A percentile compares a stretch with the other conserved stretches of the same genome.
These are phyloP conservation scores for Alternaria sp. DNA, from an alignment of 2,329 filamentous ascomycete species.

Conservation along the genomic window DNA sequence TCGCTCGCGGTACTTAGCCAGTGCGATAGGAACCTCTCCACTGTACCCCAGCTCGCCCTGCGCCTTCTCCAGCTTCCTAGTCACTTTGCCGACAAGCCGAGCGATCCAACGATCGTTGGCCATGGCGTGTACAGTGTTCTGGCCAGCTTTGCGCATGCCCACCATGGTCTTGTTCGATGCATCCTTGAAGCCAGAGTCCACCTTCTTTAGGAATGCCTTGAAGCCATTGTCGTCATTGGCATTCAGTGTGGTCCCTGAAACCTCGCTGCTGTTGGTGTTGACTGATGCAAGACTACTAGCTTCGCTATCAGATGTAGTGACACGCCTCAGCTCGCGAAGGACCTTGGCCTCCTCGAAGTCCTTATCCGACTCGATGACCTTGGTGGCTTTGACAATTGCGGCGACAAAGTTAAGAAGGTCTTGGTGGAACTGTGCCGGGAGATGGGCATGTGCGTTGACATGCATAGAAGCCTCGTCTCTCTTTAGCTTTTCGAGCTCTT, in stretches of 20 bases:
- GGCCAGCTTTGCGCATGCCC: constrained; percentile 55
- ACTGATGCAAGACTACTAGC: constrained; percentile 30
- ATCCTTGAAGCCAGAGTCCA: constrained; percentile 39
- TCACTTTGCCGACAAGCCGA: constrained; percentile 59
- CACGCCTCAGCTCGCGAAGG: constrained; percentile 34
- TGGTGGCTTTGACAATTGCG: constrained; percentile 63
- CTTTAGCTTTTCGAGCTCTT: constrained; percentile 48
- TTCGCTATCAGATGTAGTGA: constrained; percentile 33
- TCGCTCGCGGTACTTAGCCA: constrained; percentile 48
- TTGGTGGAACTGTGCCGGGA: constrained; percentile 60
- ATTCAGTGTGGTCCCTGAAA: constrained; percentile 14
- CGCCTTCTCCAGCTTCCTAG: constrained; percentile 56
- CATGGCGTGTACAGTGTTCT: constrained; percentile 50
- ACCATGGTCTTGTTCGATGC: constrained; percentile 49
- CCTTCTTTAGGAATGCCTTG: constrained; percentile 32
- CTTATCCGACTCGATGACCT: constrained; percentile 61
- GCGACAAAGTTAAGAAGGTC: constrained; percentile 61
- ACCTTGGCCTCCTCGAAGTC: constrained; percentile 49
- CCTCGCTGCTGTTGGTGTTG: constrained; percentile 21
- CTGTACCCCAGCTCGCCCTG: constrained; percentile 60
- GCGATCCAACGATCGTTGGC: constrained; percentile 64
- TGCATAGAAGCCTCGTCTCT: constrained; percentile 59
- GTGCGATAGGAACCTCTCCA: constrained; percentile 53
- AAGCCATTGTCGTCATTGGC: constrained; percentile 27
- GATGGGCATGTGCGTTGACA: constrained; percentile 55